Evolutionary conservation across 2,329 filamentous ascomycete genomes (phyloP).

Genomic region (Phoma sp.): DNA sequence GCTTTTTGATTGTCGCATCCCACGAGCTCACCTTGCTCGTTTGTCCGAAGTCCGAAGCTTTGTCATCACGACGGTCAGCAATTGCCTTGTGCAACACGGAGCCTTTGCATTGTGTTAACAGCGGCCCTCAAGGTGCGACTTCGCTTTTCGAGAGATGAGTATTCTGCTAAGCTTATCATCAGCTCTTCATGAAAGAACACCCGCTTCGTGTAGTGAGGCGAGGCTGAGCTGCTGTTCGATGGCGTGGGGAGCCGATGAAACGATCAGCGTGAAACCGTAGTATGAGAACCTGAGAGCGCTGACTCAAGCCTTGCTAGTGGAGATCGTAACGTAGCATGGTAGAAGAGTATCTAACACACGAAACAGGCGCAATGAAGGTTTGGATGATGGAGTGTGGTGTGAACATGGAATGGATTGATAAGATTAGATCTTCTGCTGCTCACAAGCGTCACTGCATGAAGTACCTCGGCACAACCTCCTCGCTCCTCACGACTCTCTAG

Average conservation of each 20-base stretch:
- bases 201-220: background rate
- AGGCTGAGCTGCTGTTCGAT: background rate
- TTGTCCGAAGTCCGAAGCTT: constrained; percentile 10
- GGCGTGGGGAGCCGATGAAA: constrained; percentile 17
- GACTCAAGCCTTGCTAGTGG: background rate
- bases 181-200: background rate
- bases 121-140: too few species aligned
- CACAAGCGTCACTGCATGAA: too few species aligned
- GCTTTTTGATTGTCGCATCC: constrained; percentile 4
- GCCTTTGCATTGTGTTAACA: background rate
- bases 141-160: too few species aligned
- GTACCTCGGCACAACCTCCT: constrained; percentile 14
- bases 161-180: too few species aligned
- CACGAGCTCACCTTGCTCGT: background rate
- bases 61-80: background rate
- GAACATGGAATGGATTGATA: constrained; percentile 3
- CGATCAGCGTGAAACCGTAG: constrained; percentile 9
- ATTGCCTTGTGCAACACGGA: background rate
- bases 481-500: constrained; percentile 16
- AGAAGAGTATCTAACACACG: too few species aligned
- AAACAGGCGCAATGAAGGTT: too few species aligned
- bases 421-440: constrained; percentile 8
- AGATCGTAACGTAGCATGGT: background rate
- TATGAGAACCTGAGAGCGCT: background rate
- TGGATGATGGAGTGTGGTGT: too few species aligned